These are phyloP conservation scores for Echeveria elegans DNA, from an alignment of 164 flowering plant genomes.

Conservation along the genomic window DNA sequence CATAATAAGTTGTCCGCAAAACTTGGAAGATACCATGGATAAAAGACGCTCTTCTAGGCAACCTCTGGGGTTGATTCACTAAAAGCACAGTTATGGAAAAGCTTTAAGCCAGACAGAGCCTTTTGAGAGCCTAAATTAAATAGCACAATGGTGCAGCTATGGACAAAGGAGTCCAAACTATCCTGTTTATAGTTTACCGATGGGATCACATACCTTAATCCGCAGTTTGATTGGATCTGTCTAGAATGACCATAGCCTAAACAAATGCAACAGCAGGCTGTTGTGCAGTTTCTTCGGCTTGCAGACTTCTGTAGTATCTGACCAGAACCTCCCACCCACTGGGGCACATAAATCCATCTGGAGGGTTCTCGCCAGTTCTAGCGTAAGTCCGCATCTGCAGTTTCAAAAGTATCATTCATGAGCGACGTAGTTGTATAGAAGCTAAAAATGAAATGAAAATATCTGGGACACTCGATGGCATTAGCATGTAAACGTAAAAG, in stretches of 20 bases:
- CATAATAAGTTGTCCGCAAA: no score
- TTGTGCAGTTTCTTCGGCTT: slow-evolving; percentile 46
- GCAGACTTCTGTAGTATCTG: slow-evolving; percentile 65
- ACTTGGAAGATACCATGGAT: no score
- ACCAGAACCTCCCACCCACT: slow-evolving; percentile 89
- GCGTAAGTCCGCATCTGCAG: slow-evolving; percentile 80
- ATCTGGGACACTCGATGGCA: background rate
- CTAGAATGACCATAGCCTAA: slow-evolving; percentile 15
- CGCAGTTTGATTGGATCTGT: background rate
- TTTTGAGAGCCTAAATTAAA: background rate
- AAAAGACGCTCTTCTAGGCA: no score
- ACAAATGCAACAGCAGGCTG: slow-evolving; percentile 39
- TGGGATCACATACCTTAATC: slow-evolving; percentile 2
- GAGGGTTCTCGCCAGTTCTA: slow-evolving; percentile 77
- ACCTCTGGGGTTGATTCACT: background rate
- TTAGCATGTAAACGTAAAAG: background rate
- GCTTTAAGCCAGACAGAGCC: background rate
- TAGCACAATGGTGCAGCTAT: background rate
- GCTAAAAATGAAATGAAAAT: background rate
- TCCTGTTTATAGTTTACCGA: background rate
- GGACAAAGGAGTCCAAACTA: background rate
- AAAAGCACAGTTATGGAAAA: background rate
- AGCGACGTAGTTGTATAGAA: background rate
- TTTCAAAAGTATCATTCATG: background rate
- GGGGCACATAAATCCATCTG: slow-evolving; percentile 91